Base-by-base conservation (phyloP, 106 monocot species). In the Iris macrosiphon region DNA sequence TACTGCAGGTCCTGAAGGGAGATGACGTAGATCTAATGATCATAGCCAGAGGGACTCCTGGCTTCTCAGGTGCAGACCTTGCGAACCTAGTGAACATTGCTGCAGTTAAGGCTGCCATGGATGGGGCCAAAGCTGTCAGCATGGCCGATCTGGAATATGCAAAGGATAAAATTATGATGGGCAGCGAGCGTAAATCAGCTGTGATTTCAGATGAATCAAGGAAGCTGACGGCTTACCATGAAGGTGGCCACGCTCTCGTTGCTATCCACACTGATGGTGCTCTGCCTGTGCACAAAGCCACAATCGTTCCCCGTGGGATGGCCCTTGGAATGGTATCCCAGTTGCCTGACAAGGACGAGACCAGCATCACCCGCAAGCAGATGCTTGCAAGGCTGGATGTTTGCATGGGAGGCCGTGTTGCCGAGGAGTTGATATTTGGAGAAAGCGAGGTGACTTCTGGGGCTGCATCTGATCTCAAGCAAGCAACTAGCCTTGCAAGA, bases 161-260 rank as follows among this genome's bases (percentile, higher is more conserved):
- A 0, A 98, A 98, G 52, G 98, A 98, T 73, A 85, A 81, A 39
- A 98, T 98, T 61, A 98, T 84, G 87, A 98, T 98, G 98, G 98
- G 98, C 42, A 98, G 87, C 22, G 98, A 98, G 60, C 61, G 98
- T 10, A 98, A 91, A 60, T 98, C 98, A 10, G 98, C 98, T 26
- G 98, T 98, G 2, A 87, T 98, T 43, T 91, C 98, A 4, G 77
- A 79, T 21, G 98, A 91, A 62, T 79, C 72, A 15, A 65, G 91
- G 65, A 87, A 60, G 55, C 70, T 91, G 10, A 98, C 90, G 9
- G 98, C 98, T 8, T 98, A 65, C 65, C 96, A 98, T 37, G 98
- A 98, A 53, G 98, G 98, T n/a, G 98, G 98, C 5, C 98, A 98
- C 69, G 98, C 91, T 52, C 87, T 98, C 3, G 98, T 98, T 1